Percentiles rank a stretch among this genome's conserved stretches.
Evolutionary conservation across 345 rosid species (phyloP).

Genomic region (Moringa oleifera): DNA sequence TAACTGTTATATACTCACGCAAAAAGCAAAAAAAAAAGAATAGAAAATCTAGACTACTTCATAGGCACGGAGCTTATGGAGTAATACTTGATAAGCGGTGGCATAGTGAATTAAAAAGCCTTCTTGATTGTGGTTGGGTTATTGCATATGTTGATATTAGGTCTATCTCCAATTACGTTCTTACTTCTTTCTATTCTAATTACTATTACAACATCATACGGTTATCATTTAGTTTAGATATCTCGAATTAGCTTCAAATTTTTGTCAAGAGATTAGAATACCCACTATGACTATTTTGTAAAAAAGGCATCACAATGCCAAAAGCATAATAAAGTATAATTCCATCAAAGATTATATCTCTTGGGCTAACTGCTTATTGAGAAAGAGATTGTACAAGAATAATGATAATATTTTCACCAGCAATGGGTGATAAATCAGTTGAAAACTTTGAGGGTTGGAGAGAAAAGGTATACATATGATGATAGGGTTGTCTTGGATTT

Average conservation of each 20-base stretch:
- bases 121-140: conserved; percentile 97
- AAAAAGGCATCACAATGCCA: conserved; percentile 81
- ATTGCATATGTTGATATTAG: conserved; percentile 96
- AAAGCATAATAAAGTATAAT: conserved; percentile 55
- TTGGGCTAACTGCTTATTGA: conserved; percentile 71
- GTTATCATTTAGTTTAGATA: neutral
- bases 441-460: too few relatives aligned
- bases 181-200: neutral
- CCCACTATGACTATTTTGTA: conserved; percentile 7
- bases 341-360: conserved; percentile 71
- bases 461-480: too few relatives aligned
- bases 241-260: neutral
- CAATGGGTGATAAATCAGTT: too few relatives aligned
- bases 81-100: conserved; percentile 88
- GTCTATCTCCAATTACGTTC: conserved; percentile 25
- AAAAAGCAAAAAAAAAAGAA: conserved; percentile 36
- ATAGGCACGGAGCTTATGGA: conserved; percentile 95
- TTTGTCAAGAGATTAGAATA: conserved; percentile 2
- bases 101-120: conserved; percentile 89
- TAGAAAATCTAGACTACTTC: conserved; percentile 66
- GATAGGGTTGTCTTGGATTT: too few relatives aligned
- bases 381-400: conserved; percentile 59
- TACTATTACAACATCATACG: neutral
- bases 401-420: too few relatives aligned
- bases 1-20: conserved; percentile 68